A percentile compares a stretch with the other conserved stretches of the same genome.
These are phyloP conservation scores for Acacia pycnantha DNA, from an alignment of 331 rosid species.

Conservation along the genomic window DNA sequence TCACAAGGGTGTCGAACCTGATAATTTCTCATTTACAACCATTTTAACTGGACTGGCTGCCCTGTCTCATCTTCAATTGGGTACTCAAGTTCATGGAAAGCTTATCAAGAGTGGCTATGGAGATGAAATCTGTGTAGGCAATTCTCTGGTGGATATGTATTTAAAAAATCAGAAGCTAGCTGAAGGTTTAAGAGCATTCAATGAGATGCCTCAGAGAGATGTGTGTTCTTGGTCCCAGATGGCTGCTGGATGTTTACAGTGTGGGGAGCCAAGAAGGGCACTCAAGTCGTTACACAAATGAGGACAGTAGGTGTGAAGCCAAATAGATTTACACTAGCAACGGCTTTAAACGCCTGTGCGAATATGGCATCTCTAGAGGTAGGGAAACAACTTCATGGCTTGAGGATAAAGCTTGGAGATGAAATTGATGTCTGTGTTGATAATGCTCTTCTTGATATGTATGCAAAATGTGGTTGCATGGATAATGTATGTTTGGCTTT, in stretches of 20 bases:
- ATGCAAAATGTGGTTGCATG: slow-evolving; percentile 79
- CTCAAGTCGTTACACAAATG: slow-evolving; percentile 53
- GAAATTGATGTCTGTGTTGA: slow-evolving; percentile 67
- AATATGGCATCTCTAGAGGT: slow-evolving; percentile 61
- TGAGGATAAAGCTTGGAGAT: slow-evolving; percentile 63
- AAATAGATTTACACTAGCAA: slow-evolving; percentile 70
- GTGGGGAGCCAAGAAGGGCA: slow-evolving; percentile 60
- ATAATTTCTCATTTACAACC: slow-evolving; percentile 59
- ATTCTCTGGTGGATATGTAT: slow-evolving; percentile 68
- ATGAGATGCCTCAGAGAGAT: slow-evolving; percentile 63
- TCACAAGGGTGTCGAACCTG: slow-evolving; percentile 45
- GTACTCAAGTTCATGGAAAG: slow-evolving; percentile 61
- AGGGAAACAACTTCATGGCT: slow-evolving; percentile 68
- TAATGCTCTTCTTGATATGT: slow-evolving; percentile 80
- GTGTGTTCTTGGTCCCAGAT: slow-evolving; percentile 78
- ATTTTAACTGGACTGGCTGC: slow-evolving; percentile 64
- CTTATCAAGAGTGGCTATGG: slow-evolving; percentile 65
- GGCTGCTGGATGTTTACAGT: slow-evolving; percentile 69
- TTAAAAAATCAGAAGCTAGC: slow-evolving; percentile 49
- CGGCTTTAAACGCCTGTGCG: slow-evolving; percentile 72
- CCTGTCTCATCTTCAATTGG: slow-evolving; percentile 48
- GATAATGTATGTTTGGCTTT: slow-evolving; percentile 46
- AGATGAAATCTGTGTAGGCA: slow-evolving; percentile 62
- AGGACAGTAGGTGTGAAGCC: slow-evolving; percentile 45
- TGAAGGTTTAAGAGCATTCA: slow-evolving; percentile 62